Conservation (phyloP, 192 early-diverging fungal genomes). For the Backusella circina region DNA sequence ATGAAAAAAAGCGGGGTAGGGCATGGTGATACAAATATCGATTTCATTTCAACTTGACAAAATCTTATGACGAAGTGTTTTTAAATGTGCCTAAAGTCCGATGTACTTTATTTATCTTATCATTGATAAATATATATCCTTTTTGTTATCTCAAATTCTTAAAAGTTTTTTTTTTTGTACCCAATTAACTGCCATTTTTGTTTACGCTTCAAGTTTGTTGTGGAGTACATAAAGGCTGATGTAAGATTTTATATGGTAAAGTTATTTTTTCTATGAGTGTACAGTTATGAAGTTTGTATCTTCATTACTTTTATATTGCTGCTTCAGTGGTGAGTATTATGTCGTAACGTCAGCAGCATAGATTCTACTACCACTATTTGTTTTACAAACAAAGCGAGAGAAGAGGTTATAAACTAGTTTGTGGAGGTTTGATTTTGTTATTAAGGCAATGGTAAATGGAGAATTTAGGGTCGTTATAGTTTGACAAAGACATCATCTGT, state of each 20-base stretch:
- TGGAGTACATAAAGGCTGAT: not conserved
- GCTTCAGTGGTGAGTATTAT: not conserved
- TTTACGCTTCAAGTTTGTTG: not conserved
- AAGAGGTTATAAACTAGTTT: not conserved
- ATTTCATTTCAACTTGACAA: constrained; percentile 4
- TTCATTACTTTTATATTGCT: not conserved
- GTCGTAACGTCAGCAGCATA: not conserved
- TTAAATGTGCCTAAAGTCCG: not conserved
- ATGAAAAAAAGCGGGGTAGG: constrained; percentile 15
- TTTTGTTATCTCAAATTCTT: constrained; percentile 5
- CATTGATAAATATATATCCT: constrained; percentile 1
- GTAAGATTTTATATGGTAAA: not conserved
- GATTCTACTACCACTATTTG: not conserved
- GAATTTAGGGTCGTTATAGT: not conserved
- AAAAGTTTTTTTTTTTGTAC: not conserved
- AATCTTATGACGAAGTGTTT: constrained; percentile 5
- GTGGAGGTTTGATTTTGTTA: not conserved
- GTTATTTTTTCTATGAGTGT: not conserved
- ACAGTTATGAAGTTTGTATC: not conserved
- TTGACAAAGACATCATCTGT: not conserved
- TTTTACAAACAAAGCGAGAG: not conserved
- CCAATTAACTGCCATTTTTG: not conserved
- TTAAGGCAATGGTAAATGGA: not conserved
- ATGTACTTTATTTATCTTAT: not conserved
- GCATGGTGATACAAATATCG: not conserved